These are phyloP conservation scores for Escovopsis sp. DNA, from an alignment of 2,329 filamentous ascomycete species.

Conservation along the genomic window DNA sequence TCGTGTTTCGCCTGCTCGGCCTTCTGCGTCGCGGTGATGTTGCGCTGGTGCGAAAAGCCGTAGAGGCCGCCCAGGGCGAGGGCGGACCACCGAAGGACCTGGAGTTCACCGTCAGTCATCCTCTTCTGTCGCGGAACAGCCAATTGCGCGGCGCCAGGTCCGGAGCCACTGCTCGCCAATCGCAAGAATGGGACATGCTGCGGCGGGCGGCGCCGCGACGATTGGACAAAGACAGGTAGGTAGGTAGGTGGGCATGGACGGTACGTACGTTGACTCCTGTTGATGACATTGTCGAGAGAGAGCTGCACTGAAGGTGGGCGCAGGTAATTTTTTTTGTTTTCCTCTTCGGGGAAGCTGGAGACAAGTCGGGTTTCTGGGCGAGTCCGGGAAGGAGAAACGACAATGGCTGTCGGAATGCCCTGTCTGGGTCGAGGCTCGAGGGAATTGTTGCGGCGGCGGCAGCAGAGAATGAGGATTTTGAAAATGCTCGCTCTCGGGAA, in stretches of 20 bases:
- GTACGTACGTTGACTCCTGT: constrained; percentile 53
- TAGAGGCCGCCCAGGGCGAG: constrained; percentile 87
- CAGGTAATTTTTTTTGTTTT: constrained; percentile 12
- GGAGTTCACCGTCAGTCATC: constrained; percentile 18
- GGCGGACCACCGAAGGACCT: constrained; percentile 97
- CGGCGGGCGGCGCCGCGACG: constrained; percentile 9
- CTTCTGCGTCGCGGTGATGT: constrained; percentile 59
- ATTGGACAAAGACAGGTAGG: constrained; percentile 10
- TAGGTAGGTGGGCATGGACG: neutral
- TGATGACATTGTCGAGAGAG: constrained; percentile 41
- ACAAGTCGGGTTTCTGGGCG: constrained; percentile 20
- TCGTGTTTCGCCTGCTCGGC: constrained; percentile 59
- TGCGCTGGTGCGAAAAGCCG: constrained; percentile 84
- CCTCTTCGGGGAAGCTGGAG: constrained; percentile 8
- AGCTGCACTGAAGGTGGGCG: constrained; percentile 25
- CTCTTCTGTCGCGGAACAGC: constrained; percentile 1
- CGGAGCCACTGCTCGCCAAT: neutral
- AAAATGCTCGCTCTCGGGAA: constrained; percentile 29
- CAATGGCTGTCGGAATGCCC: constrained; percentile 31
- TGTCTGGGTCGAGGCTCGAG: constrained; percentile 23
- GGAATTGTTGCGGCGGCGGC: constrained; percentile 23
- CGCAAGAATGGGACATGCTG: constrained; percentile 3
- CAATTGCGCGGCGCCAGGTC: constrained; percentile 2
- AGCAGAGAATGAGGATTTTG: constrained; percentile 23
- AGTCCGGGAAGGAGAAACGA: constrained; percentile 18